phyloP scores from a whole-genome alignment of 2,329 filamentous ascomycete species.

The Ceratocystis variospora region DNA sequence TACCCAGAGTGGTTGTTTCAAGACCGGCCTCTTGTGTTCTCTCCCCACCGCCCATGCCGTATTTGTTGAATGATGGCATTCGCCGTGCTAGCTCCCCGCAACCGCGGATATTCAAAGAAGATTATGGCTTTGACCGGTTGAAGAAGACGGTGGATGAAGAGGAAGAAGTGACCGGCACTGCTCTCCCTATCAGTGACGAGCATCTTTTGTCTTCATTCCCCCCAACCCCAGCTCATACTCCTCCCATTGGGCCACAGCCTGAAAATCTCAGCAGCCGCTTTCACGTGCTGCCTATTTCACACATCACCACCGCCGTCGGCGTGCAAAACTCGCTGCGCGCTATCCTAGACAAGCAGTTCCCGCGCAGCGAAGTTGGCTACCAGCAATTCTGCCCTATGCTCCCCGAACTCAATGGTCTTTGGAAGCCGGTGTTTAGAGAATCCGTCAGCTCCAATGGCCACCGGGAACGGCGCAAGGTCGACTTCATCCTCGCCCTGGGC shows the following conservation, averaged over 20 bases:
- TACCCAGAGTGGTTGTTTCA: slow-evolving; percentile 16
- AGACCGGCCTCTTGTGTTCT: slow-evolving; percentile 8
- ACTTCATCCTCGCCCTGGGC: slow-evolving; percentile 48
- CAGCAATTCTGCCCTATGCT: slow-evolving; percentile 35
- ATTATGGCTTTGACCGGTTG: slow-evolving; percentile 13
- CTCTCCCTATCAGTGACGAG: slow-evolving; percentile 12
- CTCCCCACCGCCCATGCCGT: background rate
- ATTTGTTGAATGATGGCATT: background rate
- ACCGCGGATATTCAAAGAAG: slow-evolving; percentile 8
- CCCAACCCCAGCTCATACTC: slow-evolving; percentile 15
- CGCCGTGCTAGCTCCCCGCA: slow-evolving; percentile 17
- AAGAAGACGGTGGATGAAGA: slow-evolving; percentile 1
- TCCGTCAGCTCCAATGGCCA: slow-evolving; percentile 20
- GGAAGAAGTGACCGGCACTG: background rate
- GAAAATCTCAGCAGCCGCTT: slow-evolving; percentile 15
- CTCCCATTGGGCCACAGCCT: slow-evolving; percentile 8
- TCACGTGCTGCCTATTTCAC: slow-evolving; percentile 29
- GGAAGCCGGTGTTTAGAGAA: slow-evolving; percentile 39
- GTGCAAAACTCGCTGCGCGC: slow-evolving; percentile 45
- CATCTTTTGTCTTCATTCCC: slow-evolving; percentile 18
- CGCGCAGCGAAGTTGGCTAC: slow-evolving; percentile 34
- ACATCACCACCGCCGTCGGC: slow-evolving; percentile 35
- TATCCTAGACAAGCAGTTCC: slow-evolving; percentile 38
- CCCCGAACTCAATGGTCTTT: slow-evolving; percentile 37
- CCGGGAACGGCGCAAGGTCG: slow-evolving; percentile 31